Conservation (phyloP, 306 rosid species). For the Glycine tomentella region DNA sequence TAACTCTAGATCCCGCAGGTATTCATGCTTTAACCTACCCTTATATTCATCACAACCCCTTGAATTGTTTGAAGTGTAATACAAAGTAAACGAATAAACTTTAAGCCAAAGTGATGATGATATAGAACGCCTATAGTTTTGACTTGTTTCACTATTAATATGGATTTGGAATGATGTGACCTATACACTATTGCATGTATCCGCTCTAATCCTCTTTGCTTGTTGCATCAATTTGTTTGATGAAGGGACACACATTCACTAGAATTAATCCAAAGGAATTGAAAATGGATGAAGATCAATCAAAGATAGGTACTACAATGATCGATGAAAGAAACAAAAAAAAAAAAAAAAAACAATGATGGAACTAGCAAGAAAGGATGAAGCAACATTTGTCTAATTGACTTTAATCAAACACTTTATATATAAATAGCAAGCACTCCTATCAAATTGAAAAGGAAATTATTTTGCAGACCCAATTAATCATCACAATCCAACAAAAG, state of each 20-base stretch:
- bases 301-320: too few relatives aligned
- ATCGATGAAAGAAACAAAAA: too few relatives aligned
- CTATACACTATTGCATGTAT: neutral
- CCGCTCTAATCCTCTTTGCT: neutral
- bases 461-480: neutral
- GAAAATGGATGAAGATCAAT: constrained; percentile 6
- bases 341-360: too few relatives aligned
- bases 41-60: neutral
- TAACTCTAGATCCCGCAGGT: neutral
- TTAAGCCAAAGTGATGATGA: neutral
- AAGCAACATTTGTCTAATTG: neutral
- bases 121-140: too few relatives aligned
- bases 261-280: neutral
- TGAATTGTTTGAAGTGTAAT: neutral
- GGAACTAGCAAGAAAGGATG: neutral
- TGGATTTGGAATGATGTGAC: neutral
- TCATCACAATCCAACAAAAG: constrained; percentile 1
- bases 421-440: neutral
- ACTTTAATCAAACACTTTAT: neutral
- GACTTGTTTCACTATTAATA: too few relatives aligned
- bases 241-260: neutral
- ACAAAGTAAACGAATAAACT: neutral
- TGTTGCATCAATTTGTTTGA: neutral
- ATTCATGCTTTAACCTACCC: neutral
- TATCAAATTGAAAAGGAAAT: neutral